These are phyloP conservation scores for Scedosporium boydii DNA, from an alignment of 2,329 filamentous ascomycete species.

Conservation along the genomic window DNA sequence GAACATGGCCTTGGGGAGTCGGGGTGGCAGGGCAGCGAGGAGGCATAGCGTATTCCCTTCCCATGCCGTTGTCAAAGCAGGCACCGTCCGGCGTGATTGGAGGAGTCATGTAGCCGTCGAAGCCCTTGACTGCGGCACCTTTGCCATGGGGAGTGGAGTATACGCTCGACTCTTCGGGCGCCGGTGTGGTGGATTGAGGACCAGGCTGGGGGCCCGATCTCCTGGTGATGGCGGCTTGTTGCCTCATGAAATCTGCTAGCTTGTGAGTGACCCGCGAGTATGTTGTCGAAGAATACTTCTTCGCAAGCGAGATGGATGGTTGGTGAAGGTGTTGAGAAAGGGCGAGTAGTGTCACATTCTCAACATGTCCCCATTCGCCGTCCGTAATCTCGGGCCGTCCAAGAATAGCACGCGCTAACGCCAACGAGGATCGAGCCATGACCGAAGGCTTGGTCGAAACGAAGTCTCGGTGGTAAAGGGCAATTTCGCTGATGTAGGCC, in stretches of 20 bases:
- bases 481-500: constrained; percentile 88
- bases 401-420: constrained; percentile 78
- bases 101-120: constrained; percentile 72
- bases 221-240: constrained; percentile 47
- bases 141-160: constrained; percentile 71
- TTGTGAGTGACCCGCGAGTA: constrained; percentile 44
- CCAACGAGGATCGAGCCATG: constrained; percentile 79
- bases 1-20: constrained; percentile 36
- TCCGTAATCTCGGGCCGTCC: constrained; percentile 67
- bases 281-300: constrained; percentile 48
- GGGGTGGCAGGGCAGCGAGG: constrained; percentile 55
- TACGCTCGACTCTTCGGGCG: constrained; percentile 46
- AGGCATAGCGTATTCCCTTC: constrained; percentile 39
- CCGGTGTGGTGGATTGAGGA: constrained; percentile 48
- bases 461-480: constrained; percentile 93
- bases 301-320: constrained; percentile 46
- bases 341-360: constrained; percentile 55
- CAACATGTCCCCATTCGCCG: constrained; percentile 66
- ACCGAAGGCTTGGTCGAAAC: constrained; percentile 86
- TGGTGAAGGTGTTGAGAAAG: constrained; percentile 51
- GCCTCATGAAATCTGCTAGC: constrained; percentile 49
- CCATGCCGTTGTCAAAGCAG: constrained; percentile 36
- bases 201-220: constrained; percentile 24
- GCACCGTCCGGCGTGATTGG: constrained; percentile 73
- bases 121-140: constrained; percentile 49